Conservation (phyloP, 768 basidiomycete species). For the Scleroderma citrinum region DNA sequence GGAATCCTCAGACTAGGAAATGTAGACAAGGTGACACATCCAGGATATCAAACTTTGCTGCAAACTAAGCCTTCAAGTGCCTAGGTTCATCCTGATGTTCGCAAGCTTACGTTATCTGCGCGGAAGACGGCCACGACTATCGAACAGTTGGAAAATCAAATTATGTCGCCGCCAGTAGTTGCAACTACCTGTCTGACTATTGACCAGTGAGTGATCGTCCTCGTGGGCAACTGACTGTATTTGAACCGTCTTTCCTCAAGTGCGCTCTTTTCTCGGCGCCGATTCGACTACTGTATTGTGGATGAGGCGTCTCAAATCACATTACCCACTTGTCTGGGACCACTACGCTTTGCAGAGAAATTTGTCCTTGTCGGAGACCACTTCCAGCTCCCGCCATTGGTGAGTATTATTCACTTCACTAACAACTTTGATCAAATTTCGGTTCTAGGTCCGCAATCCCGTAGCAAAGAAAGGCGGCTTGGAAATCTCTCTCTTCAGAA, state of each 20-base stretch:
- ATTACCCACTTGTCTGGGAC: conserved; percentile 90
- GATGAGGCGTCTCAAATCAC: conserved; percentile 99
- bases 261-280: conserved; percentile 76
- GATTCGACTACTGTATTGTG: conserved; percentile 95
- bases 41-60: not conserved
- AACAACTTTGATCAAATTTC: not conserved
- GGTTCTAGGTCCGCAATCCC: conserved; percentile 68
- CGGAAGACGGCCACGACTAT: conserved; percentile 55
- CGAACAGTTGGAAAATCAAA: conserved; percentile 75
- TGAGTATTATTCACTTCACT: conserved; percentile 28
- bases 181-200: conserved; percentile 93
- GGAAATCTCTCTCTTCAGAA: conserved; percentile 85
- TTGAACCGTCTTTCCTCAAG: conserved; percentile 33
- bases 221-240: conserved; percentile 6
- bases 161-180: conserved; percentile 88
- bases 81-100: conserved; percentile 80
- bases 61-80: conserved; percentile 1
- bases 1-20: conserved; percentile 84
- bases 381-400: conserved; percentile 93
- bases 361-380: conserved; percentile 98
- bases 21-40: conserved; percentile 68
- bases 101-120: conserved; percentile 60
- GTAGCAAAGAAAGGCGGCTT: conserved; percentile 80
- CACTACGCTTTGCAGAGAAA: conserved; percentile 80
- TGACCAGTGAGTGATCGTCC: conserved; percentile 67